Percentiles rank a stretch among this genome's conserved stretches.
These are phyloP conservation scores for Podospora australis DNA, from an alignment of 495 filamentous ascomycete species.

Conservation along the genomic window DNA sequence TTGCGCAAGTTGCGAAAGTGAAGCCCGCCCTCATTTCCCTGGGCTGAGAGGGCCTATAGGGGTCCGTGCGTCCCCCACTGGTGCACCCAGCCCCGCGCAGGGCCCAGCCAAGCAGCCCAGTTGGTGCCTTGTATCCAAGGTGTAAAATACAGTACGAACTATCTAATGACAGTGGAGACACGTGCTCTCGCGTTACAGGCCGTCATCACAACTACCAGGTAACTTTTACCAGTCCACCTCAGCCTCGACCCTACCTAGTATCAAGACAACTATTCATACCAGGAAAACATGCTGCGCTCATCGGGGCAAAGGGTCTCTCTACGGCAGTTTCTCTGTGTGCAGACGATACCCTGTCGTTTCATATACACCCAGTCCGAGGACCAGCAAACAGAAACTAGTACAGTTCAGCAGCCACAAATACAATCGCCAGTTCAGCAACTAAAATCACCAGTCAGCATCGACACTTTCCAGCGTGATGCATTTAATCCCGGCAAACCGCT, in stretches of 20 bases:
- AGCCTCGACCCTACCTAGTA: background rate
- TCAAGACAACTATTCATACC: background rate
- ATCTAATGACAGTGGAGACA: background rate
- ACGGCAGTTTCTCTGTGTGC: too few species aligned
- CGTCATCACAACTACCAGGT: background rate
- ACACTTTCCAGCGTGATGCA: too few species aligned
- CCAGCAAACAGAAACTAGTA: too few species aligned
- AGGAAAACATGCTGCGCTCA: too few species aligned
- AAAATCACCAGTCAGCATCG: too few species aligned
- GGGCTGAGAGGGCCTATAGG: background rate
- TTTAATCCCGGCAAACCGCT: too few species aligned
- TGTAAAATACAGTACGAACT: background rate
- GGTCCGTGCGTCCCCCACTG: background rate
- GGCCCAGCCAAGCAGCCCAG: background rate
- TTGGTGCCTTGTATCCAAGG: background rate
- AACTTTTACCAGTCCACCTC: background rate
- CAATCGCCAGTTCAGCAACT: too few species aligned
- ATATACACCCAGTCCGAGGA: too few species aligned
- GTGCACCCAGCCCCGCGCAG: conserved; percentile 1
- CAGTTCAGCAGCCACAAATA: too few species aligned
- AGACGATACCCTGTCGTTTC: too few species aligned
- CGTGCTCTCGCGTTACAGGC: conserved; percentile 8
- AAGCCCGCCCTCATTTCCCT: conserved; percentile 20
- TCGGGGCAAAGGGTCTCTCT: too few species aligned
- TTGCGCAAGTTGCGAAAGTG: conserved; percentile 9